A percentile compares a stretch with the other conserved stretches of the same genome.
These are phyloP conservation scores for Zygosaccharomyces pseudobailii DNA, from an alignment of 1,139 yeast species.

Conservation along the genomic window DNA sequence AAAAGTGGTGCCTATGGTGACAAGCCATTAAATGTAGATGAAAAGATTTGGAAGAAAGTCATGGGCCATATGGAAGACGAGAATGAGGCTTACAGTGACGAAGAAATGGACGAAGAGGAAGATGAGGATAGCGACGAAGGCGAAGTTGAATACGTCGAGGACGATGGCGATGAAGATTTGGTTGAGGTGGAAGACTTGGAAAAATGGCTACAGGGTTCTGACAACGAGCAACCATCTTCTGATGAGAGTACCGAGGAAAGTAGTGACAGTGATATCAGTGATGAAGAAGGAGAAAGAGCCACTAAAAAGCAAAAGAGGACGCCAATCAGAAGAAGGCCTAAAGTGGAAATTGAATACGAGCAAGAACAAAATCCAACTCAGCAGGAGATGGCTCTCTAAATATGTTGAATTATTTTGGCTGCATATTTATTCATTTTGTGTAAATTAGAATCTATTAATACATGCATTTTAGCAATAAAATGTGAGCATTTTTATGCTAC, in stretches of 20 bases:
- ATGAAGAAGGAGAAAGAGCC: slow-evolving; percentile 37
- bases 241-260: slow-evolving; percentile 33
- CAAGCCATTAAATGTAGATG: slow-evolving; percentile 94
- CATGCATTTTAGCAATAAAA: not conserved
- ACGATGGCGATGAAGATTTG: slow-evolving; percentile 79
- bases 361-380: slow-evolving; percentile 45
- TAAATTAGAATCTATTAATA: slow-evolving; percentile 3
- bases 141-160: slow-evolving; percentile 81
- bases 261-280: slow-evolving; percentile 37
- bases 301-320: slow-evolving; percentile 43
- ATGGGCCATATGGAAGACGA: slow-evolving; percentile 68
- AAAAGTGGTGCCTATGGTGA: slow-evolving; percentile 98
- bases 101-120: slow-evolving; percentile 51
- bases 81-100: slow-evolving; percentile 58
- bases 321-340: slow-evolving; percentile 55
- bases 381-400: slow-evolving; percentile 21
- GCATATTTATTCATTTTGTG: slow-evolving; percentile 7
- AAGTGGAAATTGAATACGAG: slow-evolving; percentile 81
- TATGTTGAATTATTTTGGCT: not conserved
- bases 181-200: slow-evolving; percentile 91
- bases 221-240: slow-evolving; percentile 43
- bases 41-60: slow-evolving; percentile 90
- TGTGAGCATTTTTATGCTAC: too few relatives aligned
- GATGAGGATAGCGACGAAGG: slow-evolving; percentile 67
- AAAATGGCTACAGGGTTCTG: slow-evolving; percentile 76